phyloP scores from a whole-genome alignment of 306 rosid species.

The Sophora flavescens region DNA sequence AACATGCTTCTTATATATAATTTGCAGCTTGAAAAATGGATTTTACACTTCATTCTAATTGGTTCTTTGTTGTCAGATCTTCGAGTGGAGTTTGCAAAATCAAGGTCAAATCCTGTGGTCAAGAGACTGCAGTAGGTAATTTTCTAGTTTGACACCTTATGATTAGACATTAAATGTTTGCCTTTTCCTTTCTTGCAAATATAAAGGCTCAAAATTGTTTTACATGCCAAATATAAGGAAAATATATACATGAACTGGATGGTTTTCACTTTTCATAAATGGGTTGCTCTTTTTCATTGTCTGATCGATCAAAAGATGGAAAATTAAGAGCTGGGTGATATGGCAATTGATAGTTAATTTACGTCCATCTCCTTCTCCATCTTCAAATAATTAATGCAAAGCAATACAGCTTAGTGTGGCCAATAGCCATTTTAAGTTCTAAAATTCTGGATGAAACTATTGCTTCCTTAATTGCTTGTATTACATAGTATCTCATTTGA shows the following conservation, averaged over 20 bases:
- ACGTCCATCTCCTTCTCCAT: background rate
- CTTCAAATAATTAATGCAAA: background rate
- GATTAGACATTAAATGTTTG: slow-evolving; percentile 21
- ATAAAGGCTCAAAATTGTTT: background rate
- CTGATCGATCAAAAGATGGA: background rate
- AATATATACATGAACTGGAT: slow-evolving; percentile 1
- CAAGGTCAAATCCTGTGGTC: slow-evolving; percentile 98
- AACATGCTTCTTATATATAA: background rate
- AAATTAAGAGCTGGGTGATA: background rate
- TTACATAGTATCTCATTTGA: too few relatives aligned
- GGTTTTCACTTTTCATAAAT: slow-evolving; percentile 5
- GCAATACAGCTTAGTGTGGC: background rate
- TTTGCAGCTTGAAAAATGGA: slow-evolving; percentile 16
- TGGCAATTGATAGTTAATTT: background rate
- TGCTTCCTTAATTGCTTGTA: background rate
- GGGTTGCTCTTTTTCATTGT: slow-evolving; percentile 2
- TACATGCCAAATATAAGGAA: slow-evolving; percentile 23
- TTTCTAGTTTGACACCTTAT: slow-evolving; percentile 35
- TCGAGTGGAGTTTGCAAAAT: slow-evolving; percentile 98
- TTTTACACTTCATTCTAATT: slow-evolving; percentile 21
- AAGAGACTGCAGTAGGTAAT: slow-evolving; percentile 79
- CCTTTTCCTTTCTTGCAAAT: background rate
- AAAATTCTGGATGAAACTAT: background rate
- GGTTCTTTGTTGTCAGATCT: slow-evolving; percentile 63
- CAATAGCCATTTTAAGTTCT: background rate